Evolutionary conservation across 495 filamentous ascomycete species (phyloP), one percentile per base, ranked within the genome.

Genomic region (Penicillium salamii): DNA sequence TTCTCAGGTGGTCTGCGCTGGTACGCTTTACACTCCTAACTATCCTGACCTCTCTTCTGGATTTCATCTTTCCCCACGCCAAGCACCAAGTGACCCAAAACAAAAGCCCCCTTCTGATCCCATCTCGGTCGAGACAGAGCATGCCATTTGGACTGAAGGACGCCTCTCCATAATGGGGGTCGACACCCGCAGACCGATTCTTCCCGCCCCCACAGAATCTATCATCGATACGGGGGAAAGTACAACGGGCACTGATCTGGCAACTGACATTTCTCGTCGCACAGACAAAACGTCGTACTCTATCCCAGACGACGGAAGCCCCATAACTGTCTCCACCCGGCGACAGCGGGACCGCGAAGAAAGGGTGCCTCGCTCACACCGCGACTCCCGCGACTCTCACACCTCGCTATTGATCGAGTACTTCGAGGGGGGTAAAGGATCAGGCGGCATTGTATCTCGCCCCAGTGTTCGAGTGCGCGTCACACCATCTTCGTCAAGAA

Each of bases 361-460:
- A 55, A 78, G 75, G 50, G 65, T 75, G 55, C 72, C 77, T 54
- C 69, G 58, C 48, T 69, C 78, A 46, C 64, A 75, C 18, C 73
- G 79, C 31, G 77, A 83, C 46, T 93, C 89, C 18, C 73, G 79
- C 31, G 77, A 83, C 46, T 93, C 89, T 39, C 91, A 95, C 67
- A 96, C 93, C 33, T 95, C 90, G 41, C 79, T 99, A 42, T 76
- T 99, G 62, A 99, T 99, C 62, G 93, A 99, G 69, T 97, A 97
- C 68, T 99, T 97, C 63, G 91, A 96, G 69, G 90, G 83, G 56
- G 86, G 88, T 42, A 96, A 93, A 67, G 72, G 74, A 46, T 61
- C 71, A 26, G 77, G 81, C 63, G 73, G 41, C 55, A 74, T 74
- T 45, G 77, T 69, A 72, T 86, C 77, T 71, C 70, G 90, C 50